Base-by-base conservation (phyloP, 2,329 filamentous ascomycete species). In the Didymella pomorum region DNA sequence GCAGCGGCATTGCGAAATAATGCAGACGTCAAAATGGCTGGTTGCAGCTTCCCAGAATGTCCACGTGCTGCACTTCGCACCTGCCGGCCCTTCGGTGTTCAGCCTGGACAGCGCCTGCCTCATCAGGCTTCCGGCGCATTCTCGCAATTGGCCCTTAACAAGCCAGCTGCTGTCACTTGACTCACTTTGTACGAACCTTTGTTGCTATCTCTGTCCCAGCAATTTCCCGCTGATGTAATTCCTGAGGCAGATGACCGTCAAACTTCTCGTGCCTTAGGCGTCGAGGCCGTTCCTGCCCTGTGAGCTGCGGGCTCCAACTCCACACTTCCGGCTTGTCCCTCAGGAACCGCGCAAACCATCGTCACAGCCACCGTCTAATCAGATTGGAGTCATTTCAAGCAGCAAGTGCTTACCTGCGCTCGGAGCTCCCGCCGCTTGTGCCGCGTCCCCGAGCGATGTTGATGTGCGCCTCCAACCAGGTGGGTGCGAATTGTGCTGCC, bases 231-330 rank as follows among this genome's bases (percentile, higher is more conserved):
- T 71, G 63, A 66, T 68, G 66, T 68, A 63, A 60, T 59, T 57
- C 35, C 53, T 55, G 56, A 59, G 56, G 65, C 73, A 75, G 68
- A 70, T 76, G 71, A 74, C 72, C 66, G 43, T 64, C 63, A 66
- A 53, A 66, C 44, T 56, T 47, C 62, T 65, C 56, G 58, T 65
- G 62, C 65, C 66, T 71, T 61, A 68, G 47, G 45, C 51, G 35
- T 52, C 59, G 47, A 61, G 64, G 69, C 61, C 39, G 55, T 53
- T 45, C 49, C 50, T 45, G 49, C 56, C 61, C 67, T 62, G 53
- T 63, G 37, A 65, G 52, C 58, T 60, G 60, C 47, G 47, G 66
- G 55, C 62, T 58, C 28, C 28, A 51, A 29, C 41, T 48, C 53
- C 46, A 56, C 56, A 20, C 49, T 61, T 65, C 72, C 72, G 72